Evolutionary conservation across 1,284 basidiomycete species (phyloP), one percentile per base, ranked within the genome.

Genomic region (Bjerkandera adusta): DNA sequence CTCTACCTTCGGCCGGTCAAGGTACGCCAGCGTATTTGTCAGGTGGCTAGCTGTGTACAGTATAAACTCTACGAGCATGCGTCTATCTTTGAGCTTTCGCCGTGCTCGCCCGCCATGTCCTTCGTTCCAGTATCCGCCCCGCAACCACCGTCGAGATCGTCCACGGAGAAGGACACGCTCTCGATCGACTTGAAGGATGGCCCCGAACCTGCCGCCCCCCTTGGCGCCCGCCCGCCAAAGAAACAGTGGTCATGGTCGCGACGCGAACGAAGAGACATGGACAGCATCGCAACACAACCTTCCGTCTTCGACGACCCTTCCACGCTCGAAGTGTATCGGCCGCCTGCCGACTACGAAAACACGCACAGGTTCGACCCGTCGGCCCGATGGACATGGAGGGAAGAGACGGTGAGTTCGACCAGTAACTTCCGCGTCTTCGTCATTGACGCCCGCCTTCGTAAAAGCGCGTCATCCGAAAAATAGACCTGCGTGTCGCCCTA

Each of bases 311-410:
- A 68, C 51, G 79, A 85, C 52, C 75, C 79, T 3, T 53, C 60
- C 33, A 67, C 79, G 0, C 62, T 77, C 2, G 71, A 72, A 29
- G 66, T 73, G 48, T 84, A 82, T 55, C 73, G 73, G 63, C 82
- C 83, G 1, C 77, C 73, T 43, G 62, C 70, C 1, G 58, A 70
- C 1, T 85, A 82, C 50, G 84, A 87, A 60, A 85, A 82, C 53
- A 50, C 71, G 0, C 81, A 85, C 55, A 69, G 81, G 5, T 87
- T 89, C 54, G 79, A 89, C 56, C 75, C 79, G 0, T 60, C 68
- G 13, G 81, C 80, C 20, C 73, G 85, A 4, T 89, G 86, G 86
- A 87, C 84, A 0, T 74, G 73, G 58, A 62, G 76, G 25, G 85
- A 90, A 59, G 85, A 89, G 62, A 68, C 65, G 59, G 77, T 77